phyloP scores from a whole-genome alignment of 495 filamentous ascomycete genomes.

The Schizothecium vesticola region DNA sequence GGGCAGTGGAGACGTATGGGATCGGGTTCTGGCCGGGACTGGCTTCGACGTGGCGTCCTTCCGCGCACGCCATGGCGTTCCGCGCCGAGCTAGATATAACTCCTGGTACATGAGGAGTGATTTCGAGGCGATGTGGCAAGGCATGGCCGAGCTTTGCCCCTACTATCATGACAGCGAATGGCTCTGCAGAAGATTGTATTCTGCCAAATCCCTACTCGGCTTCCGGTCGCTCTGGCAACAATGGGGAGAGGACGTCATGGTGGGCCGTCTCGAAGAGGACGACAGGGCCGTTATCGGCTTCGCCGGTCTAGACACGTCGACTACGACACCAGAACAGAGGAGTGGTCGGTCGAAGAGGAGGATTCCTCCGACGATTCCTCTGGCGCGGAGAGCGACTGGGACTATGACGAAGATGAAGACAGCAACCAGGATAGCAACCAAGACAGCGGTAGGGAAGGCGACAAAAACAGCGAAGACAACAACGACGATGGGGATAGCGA shows the following conservation, averaged over 20 bases:
- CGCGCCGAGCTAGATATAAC: background rate
- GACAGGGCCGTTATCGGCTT: no score
- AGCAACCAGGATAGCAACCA: background rate
- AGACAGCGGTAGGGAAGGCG: no score
- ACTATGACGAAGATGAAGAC: background rate
- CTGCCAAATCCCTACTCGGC: background rate
- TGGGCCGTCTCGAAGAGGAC: background rate
- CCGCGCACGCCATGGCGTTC: background rate
- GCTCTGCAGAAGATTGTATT: background rate
- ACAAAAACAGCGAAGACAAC: no score
- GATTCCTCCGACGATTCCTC: background rate
- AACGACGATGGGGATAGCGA: no score
- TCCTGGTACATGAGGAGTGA: background rate
- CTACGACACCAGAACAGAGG: background rate
- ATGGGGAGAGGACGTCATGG: background rate
- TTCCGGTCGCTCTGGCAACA: background rate
- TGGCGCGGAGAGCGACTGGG: no score
- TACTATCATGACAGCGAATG: background rate
- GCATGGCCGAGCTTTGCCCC: background rate
- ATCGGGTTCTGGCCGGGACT: background rate
- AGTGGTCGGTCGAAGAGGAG: background rate
- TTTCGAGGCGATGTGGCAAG: background rate
- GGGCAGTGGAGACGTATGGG: background rate
- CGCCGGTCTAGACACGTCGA: no score
- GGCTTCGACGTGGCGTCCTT: background rate